Conservation (phyloP, 495 filamentous ascomycete species). For the Haplographium delicatum region DNA sequence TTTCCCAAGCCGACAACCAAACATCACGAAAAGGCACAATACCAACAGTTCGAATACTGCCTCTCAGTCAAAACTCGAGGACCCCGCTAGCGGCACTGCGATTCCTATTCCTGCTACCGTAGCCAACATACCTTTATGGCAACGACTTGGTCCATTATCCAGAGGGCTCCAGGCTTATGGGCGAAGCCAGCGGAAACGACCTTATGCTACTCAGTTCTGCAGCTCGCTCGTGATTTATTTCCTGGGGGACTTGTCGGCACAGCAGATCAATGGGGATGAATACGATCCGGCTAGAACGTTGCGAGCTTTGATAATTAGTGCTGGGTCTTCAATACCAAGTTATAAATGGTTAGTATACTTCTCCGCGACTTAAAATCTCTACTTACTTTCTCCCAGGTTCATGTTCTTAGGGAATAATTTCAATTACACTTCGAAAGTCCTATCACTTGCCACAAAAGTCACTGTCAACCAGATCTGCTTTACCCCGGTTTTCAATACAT, state of each 20-base stretch:
- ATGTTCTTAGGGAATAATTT: constrained; percentile 72
- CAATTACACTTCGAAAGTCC: constrained; percentile 67
- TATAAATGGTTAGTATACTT: constrained; percentile 69
- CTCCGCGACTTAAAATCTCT: too few species aligned
- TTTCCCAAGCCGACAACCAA: constrained; percentile 5
- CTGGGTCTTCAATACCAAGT: constrained; percentile 63
- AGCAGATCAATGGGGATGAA: constrained; percentile 51
- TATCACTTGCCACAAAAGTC: constrained; percentile 72
- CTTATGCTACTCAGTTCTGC: constrained; percentile 71
- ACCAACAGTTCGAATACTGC: constrained; percentile 4
- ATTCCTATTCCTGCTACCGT: constrained; percentile 41
- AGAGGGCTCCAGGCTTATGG: constrained; percentile 65
- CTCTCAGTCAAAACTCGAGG: constrained; percentile 1
- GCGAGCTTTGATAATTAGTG: constrained; percentile 69
- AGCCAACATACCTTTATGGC: constrained; percentile 42
- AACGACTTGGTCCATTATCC: constrained; percentile 50
- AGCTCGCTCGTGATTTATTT: constrained; percentile 75
- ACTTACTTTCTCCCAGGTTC: too few species aligned
- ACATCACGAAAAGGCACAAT: constrained; percentile 9
- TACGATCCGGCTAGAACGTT: constrained; percentile 69
- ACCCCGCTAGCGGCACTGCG: constrained; percentile 24
- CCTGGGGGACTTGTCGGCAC: constrained; percentile 75
- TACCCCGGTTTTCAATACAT: constrained; percentile 82
- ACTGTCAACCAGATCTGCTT: constrained; percentile 76
- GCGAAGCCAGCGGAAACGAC: constrained; percentile 60